Percentiles rank a stretch among this genome's conserved stretches.
Evolutionary conservation across 352 stramenopile species (phyloP).

Genomic region (Phytophthora brassicae): DNA sequence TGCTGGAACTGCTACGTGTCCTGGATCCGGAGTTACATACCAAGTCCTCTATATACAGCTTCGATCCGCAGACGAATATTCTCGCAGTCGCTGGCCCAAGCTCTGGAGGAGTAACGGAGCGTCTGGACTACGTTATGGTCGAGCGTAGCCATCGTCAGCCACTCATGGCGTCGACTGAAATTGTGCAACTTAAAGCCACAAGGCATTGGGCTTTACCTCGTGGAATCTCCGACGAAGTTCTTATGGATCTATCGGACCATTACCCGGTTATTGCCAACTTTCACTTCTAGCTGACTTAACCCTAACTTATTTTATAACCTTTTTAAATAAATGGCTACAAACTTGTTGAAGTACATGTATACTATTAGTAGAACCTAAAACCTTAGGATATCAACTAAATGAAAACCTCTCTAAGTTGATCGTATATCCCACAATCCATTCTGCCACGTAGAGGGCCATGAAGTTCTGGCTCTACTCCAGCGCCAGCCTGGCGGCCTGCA

Average conservation of each 20-base stretch:
- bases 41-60: slow-evolving; percentile 52
- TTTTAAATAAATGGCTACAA: slow-evolving; percentile 11
- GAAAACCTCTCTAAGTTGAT: too few species aligned
- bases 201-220: slow-evolving; percentile 34
- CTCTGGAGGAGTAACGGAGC: slow-evolving; percentile 55
- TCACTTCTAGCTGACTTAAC: slow-evolving; percentile 32
- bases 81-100: slow-evolving; percentile 62
- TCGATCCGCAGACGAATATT: slow-evolving; percentile 61
- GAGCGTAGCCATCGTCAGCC: slow-evolving; percentile 39
- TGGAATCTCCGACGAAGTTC: slow-evolving; percentile 25
- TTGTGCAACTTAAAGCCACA: slow-evolving; percentile 63
- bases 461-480: slow-evolving; percentile 91
- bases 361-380: too few species aligned
- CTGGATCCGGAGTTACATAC: slow-evolving; percentile 33
- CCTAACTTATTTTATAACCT: slow-evolving; percentile 30
- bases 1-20: slow-evolving; percentile 48
- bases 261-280: slow-evolving; percentile 66
- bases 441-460: slow-evolving; percentile 43
- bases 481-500: slow-evolving; percentile 80
- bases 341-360: too few species aligned
- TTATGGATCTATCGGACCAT: slow-evolving; percentile 69
- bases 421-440: slow-evolving; percentile 1
- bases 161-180: slow-evolving; percentile 22
- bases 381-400: too few species aligned
- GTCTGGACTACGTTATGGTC: slow-evolving; percentile 66